Base-by-base conservation (phyloP, 2,329 filamentous ascomycete genomes). In the Phialemoniopsis sp. region DNA sequence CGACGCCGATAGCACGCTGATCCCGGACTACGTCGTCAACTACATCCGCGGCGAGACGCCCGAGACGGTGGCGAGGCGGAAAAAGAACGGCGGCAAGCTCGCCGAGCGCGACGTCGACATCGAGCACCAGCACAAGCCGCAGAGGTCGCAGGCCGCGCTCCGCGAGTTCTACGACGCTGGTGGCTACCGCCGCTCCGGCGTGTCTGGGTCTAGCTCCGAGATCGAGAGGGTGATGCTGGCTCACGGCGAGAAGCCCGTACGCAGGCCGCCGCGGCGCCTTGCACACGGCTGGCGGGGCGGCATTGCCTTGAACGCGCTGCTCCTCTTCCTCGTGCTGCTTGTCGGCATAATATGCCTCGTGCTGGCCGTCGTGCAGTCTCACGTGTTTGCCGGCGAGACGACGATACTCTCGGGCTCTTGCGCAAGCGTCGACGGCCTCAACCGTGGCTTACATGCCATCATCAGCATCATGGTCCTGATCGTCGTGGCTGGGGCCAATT, bases 41-140 rank as follows among this genome's bases (percentile, higher is more conserved):
- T 78, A 71, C 51, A 62, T 78, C 44, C 67, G 72, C 31, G 73
- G 73, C 34, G 73, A 77, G 55, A 77, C 73, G 3, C 72, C 73
- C 13, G 72, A 76, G 52, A 67, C 64, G 21, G 50, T 77, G 15
- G 72, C 72, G 6, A 58, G 59, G 40, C 67, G 69, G 47, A 65
- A 66, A 43, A 59, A 62, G 42, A 60, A 58, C 54, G 58, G 52
- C 36, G 51, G 43, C n/a, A 52, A 44, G 38, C 38, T 49, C 16
- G 60, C 57, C 17, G 47, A 59, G 40, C 54, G 56, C 6, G 52
- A 45, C 9, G 54, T 63, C 40, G 56, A 59, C 5, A 43, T 66
- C 34, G 48, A 42, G 29, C 43, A 57, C 44, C 51, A 37, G 51
- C 58, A 36, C 45, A 40, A 32, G 41, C 38, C 10, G 16, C 47